A percentile compares a stretch with the other conserved stretches of the same genome.
phyloP scores from a whole-genome alignment of 192 early-diverging fungal genomes.

The Coemansia sp. region DNA sequence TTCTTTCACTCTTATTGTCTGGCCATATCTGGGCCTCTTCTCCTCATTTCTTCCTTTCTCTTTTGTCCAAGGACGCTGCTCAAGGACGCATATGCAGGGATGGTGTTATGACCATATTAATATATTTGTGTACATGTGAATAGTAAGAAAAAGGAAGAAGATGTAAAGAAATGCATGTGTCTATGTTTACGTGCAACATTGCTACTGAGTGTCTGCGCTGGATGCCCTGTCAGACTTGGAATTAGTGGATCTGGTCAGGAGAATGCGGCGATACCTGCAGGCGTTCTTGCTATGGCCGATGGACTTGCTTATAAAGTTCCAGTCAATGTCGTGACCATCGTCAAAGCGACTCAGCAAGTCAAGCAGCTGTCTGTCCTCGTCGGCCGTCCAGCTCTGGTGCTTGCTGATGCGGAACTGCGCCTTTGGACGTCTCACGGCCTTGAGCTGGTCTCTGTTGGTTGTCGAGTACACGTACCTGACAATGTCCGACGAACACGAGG shows the following conservation, averaged over 20 bases:
- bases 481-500: constrained; percentile 26
- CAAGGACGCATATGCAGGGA: too few relatives aligned
- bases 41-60: too few relatives aligned
- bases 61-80: too few relatives aligned
- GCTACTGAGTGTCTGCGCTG: constrained; percentile 1
- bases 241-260: constrained; percentile 7
- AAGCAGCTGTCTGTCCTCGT: constrained; percentile 32
- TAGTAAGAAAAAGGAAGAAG: too few relatives aligned
- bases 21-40: too few relatives aligned
- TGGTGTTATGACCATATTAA: too few relatives aligned
- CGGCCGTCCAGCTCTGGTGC: constrained; percentile 46
- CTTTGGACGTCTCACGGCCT: constrained; percentile 32
- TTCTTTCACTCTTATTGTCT: too few relatives aligned
- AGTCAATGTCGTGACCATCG: constrained; percentile 38
- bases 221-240: neutral
- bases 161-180: too few relatives aligned
- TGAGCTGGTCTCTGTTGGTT: constrained; percentile 19
- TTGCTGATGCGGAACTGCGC: constrained; percentile 48
- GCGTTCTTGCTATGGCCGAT: constrained; percentile 52
- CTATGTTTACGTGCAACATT: neutral
- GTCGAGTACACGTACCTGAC: constrained; percentile 31
- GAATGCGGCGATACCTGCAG: constrained; percentile 47
- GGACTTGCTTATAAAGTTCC: constrained; percentile 47
- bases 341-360: constrained; percentile 23
- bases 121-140: too few relatives aligned